Evolutionary conservation across 192 early-diverging fungal genomes (phyloP).

Genomic region (Kickxella alabastrina): DNA sequence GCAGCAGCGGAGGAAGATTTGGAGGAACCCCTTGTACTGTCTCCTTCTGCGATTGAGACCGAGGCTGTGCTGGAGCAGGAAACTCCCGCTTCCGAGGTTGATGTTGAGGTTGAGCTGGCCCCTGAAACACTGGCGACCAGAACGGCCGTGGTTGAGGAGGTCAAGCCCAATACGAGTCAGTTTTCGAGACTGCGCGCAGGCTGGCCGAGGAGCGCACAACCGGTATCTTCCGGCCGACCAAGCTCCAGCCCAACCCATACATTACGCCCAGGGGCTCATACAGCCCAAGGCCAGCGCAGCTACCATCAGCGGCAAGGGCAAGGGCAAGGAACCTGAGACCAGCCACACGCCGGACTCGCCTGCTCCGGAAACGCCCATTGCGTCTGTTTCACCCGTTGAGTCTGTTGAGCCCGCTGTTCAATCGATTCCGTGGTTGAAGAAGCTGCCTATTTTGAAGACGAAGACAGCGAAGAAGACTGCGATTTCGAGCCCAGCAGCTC

Average conservation of each 20-base stretch:
- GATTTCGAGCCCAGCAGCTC: slow-evolving; percentile 28
- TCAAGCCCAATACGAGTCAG: slow-evolving; percentile 29
- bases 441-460: slow-evolving; percentile 1
- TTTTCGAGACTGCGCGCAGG: slow-evolving; percentile 34
- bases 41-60: neutral
- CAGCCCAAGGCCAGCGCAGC: too few species aligned
- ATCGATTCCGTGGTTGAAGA: too few species aligned
- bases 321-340: slow-evolving; percentile 2
- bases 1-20: neutral
- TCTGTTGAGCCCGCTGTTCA: too few species aligned
- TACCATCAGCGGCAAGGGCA: slow-evolving; percentile 11
- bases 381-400: too few species aligned
- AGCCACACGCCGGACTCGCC: too few species aligned
- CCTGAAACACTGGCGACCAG: neutral
- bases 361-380: too few species aligned
- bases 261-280: neutral
- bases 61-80: neutral
- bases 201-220: slow-evolving; percentile 22
- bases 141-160: neutral
- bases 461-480: slow-evolving; percentile 23
- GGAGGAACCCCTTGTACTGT: neutral
- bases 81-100: too few species aligned
- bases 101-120: neutral
- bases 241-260: slow-evolving; percentile 3
- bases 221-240: neutral